Base-by-base conservation (phyloP, 169 alveolate genomes). In the Cryptosporidium baileyi region DNA sequence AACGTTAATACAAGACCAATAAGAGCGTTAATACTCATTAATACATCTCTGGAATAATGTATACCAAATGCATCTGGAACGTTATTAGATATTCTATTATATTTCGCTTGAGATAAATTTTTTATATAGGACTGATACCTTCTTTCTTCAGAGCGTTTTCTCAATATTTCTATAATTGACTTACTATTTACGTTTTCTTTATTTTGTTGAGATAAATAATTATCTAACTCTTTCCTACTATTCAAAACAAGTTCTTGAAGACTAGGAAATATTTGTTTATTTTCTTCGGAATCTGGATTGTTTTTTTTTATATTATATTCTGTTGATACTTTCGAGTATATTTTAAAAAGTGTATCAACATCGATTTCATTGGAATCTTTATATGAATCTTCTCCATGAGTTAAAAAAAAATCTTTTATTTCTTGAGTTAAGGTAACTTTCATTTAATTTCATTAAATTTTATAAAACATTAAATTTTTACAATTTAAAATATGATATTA, bases 131-230 rank as follows among this genome's bases (percentile, higher is more conserved):
- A 54, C 24, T 74, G 85, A 28, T 74, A 74, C 26, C 24, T 51
- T 24, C 85, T 52, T 57, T 74, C 85, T 57, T 74, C 85, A 15
- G 85, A 74, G 7, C 85, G 65, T 54, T 57, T 74, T 34, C 85
- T 74, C 34, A 74, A 34, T 17, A 54, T 74, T 57, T 74, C 85
- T 3, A 74, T 49, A 11, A 74, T 54, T 8, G 85, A 74, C 9
- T 30, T 7, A 32, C 54, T 74, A 3, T 52, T 30, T 45, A 32
- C 36, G 30, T 22, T 11, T 5, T 15, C 1, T 28, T 22, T 2
- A 44, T 3, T 47, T 11, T 24, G 30, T 28, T 45, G 24, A n/a
- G n/a, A n/a, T n/a, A n/a, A n/a, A n/a, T n/a, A n/a, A 4, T 15
- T n/a, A 17, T 40, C 81, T 1, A 51, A 28, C 52, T 74, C 81